Evolutionary conservation across 2,329 filamentous ascomycete genomes (phyloP).

Genomic region (Diaporthe citrichinensis): DNA sequence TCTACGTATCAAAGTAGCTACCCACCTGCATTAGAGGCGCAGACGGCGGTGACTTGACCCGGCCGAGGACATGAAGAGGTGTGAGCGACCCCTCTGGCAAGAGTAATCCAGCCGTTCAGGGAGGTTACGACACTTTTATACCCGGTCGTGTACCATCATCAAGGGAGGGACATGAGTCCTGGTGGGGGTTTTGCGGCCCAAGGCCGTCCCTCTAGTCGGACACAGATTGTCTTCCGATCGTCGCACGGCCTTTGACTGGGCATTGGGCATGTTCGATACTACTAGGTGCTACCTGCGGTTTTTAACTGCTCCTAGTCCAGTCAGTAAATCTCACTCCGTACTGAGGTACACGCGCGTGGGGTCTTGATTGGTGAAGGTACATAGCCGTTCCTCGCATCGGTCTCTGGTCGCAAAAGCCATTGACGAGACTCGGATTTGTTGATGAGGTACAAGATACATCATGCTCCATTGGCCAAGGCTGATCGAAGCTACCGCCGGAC

Average conservation of each 20-base stretch:
- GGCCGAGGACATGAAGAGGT: slow-evolving; percentile 17
- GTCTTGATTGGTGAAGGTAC: neutral
- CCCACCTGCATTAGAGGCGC: slow-evolving; percentile 37
- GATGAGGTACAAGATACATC: neutral
- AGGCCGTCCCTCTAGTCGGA: neutral
- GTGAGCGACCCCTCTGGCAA: neutral
- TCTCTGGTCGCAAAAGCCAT: neutral
- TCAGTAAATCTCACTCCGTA: neutral
- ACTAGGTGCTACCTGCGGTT: neutral
- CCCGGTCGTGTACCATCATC: slow-evolving; percentile 1
- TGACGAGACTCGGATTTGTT: neutral
- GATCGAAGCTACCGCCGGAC: slow-evolving; percentile 24
- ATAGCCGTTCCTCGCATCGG: neutral
- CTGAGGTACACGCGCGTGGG: too few species aligned
- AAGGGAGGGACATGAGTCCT: neutral
- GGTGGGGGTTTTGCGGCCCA: neutral
- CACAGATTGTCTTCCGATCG: slow-evolving; percentile 37
- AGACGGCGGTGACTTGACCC: slow-evolving; percentile 30
- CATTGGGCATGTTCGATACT: slow-evolving; percentile 14
- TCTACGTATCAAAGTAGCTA: slow-evolving; percentile 36
- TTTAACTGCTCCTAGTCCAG: neutral
- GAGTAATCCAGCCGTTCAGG: neutral
- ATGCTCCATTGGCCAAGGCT: neutral
- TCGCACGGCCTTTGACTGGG: slow-evolving; percentile 37
- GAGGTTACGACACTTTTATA: neutral